Percentiles rank a stretch among this genome's conserved stretches.
Evolutionary conservation across 2,329 filamentous ascomycete species (phyloP).

Genomic region (Xylaria sp.): DNA sequence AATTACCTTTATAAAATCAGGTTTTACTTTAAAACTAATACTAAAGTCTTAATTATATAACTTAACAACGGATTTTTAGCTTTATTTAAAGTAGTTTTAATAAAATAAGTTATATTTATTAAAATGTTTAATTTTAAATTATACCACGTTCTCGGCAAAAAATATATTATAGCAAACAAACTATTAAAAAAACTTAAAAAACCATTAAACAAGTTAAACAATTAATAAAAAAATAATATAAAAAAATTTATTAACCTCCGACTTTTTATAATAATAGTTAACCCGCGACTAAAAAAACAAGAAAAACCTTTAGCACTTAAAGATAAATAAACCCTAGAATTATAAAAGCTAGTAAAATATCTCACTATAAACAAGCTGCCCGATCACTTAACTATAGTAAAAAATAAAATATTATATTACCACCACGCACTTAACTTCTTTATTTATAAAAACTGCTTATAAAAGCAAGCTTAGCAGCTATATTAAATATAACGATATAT

Average conservation of each 20-base stretch:
- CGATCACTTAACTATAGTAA: neutral
- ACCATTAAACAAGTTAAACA: neutral
- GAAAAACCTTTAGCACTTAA: no score
- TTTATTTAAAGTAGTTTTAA: neutral
- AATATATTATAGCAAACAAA: neutral
- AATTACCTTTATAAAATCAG: neutral
- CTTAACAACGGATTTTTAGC: neutral
- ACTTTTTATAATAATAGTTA: neutral
- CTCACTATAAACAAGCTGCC: neutral
- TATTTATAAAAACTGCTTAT: no score
- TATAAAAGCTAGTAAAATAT: neutral
- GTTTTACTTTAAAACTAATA: neutral
- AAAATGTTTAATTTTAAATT: conserved; percentile 1
- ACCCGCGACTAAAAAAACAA: neutral
- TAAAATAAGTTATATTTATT: neutral
- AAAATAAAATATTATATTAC: no score
- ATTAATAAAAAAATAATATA: neutral
- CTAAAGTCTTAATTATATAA: neutral
- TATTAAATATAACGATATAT: neutral
- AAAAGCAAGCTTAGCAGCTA: no score
- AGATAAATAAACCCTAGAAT: neutral
- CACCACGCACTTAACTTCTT: no score
- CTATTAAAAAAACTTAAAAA: neutral
- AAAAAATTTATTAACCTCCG: neutral
- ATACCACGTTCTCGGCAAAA: neutral